Evolutionary conservation across 192 early-diverging fungal species (phyloP).

Genomic region (Backusella tuberculispora): DNA sequence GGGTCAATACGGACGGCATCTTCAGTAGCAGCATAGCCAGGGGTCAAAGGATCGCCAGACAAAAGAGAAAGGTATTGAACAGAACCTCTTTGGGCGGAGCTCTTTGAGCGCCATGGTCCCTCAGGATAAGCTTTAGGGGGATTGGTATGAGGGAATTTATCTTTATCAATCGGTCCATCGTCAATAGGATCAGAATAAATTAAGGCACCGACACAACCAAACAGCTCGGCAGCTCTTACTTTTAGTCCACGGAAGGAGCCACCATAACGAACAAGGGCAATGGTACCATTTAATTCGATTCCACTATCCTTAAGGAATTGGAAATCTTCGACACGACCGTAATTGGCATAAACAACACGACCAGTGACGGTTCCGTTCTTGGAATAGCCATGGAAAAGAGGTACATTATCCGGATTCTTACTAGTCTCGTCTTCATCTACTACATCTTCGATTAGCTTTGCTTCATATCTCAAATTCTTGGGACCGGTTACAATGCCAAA

Average conservation of each 20-base stretch:
- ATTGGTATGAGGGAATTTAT: constrained; percentile 11
- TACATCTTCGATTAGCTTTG: constrained; percentile 55
- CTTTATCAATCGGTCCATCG: constrained; percentile 54
- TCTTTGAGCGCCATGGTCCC: constrained; percentile 53
- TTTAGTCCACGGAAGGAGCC: constrained; percentile 60
- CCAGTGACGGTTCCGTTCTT: constrained; percentile 62
- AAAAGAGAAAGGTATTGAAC: constrained; percentile 53
- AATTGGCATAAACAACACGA: constrained; percentile 68
- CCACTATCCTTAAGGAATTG: constrained; percentile 45
- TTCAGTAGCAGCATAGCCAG: constrained; percentile 56
- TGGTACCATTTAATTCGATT: constrained; percentile 50
- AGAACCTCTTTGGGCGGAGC: constrained; percentile 64
- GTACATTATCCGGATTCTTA: constrained; percentile 56
- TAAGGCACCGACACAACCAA: constrained; percentile 59
- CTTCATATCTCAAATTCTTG: constrained; percentile 50
- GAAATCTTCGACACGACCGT: constrained; percentile 63
- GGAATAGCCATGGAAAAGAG: constrained; percentile 66
- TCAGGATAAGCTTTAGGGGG: constrained; percentile 40
- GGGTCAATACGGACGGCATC: constrained; percentile 57
- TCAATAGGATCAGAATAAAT: constrained; percentile 71
- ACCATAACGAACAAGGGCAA: constrained; percentile 67
- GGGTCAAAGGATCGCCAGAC: constrained; percentile 68
- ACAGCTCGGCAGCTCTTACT: constrained; percentile 58
- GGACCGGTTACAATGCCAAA: constrained; percentile 58
- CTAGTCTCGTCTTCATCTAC: constrained; percentile 64